Evolutionary conservation across 2,329 filamentous ascomycete species (phyloP), one percentile per base, ranked within the genome.

Genomic region (Penicillium freii): DNA sequence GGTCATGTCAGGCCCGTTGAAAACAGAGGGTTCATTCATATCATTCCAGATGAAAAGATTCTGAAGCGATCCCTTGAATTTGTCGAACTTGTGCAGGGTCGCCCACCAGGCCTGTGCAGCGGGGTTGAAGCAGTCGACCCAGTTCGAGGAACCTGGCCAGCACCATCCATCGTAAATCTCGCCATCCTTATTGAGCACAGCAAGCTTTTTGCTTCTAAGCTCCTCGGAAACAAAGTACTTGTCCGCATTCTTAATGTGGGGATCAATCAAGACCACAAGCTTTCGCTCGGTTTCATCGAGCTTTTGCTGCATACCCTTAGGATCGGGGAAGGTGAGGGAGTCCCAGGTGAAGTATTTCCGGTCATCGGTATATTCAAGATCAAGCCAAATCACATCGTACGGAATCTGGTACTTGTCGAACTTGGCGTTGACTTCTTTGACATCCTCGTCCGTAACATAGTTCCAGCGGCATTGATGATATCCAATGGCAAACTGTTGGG

Each of bases 381-480:
- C 94, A 19, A 99, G 86, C 94, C 94, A 99, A 69, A 99, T 99
- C 62, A 97, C 90, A 75, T 99, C 94, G 78, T 97, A 99, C 0
- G 94, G 94, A 54, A 99, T 97, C 71, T 91, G 88, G 76, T 87
- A 86, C 78, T 94, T 95, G 79, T 97, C 92, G 79, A 99, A 96
- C 73, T 95, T 96, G 63, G 90, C 87, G 73, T 97, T 92, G 42
- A 99, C 93, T 69, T 97, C 92, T 74, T 90, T 95, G 57, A 99
- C 92, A 75, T 99, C 94, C 63, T 97, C 92, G 68, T 97, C 93
- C 1, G 91, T 95, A 56, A 97, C 88, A 72, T 99, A 99, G 78
- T 99, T 99, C 94, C 94, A 99, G 67, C 94, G 89, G 74, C 94
- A 97, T 75, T 99, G 94, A 71, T 99, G 94, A 75, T 97, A 97